Evolutionary conservation across 768 basidiomycete genomes (phyloP), one percentile per base, ranked within the genome.

Genomic region (Mycena crocata): DNA sequence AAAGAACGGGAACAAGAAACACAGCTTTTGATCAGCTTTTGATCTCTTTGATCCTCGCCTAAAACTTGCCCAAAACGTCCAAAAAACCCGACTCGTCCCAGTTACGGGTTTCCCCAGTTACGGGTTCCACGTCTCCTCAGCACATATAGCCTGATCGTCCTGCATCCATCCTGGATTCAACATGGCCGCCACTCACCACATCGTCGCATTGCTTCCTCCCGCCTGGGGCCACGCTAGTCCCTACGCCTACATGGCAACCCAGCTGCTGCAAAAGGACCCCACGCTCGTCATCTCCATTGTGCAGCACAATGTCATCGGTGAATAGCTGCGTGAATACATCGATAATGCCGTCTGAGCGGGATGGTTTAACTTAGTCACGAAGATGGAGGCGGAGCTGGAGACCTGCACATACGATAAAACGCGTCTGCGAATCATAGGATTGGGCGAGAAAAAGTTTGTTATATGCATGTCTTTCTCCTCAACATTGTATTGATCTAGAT

Each of bases 301-400:
- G 24, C 61, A 68, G 50, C 61, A 68, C 57, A 68, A 49, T 34
- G 3, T 31, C 34, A 24, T 59, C 24, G 67, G 67, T 66, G 63
- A 21, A 59, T 48, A 21, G 2, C 40, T 39, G 0, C 35, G 6
- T 40, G 3, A 5, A 39, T 26, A 1, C 5, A 21, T 31, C 1
- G 2, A 37, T 28, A 39, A 24, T 30, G 14, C 24, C 4, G 42
- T 8, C 24, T 46, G n/a, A n/a, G n/a, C n/a, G n/a, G n/a, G n/a
- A 8, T 3, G 42, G 17, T 39, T 45, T 34, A 19, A 14, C 30
- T 31, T 7, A 68, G 67, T 68, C 17, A 5, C 15, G 23, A 21
- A 55, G 44, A 68, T 68, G 67, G 49, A 63, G 37, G 56, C 26
- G 8, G 68, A 69, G 46, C 34, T 65, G 12, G 9, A 28, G 28